Conservation (phyloP, 2,329 filamentous ascomycete genomes). For the Exophiala aquamarina region DNA sequence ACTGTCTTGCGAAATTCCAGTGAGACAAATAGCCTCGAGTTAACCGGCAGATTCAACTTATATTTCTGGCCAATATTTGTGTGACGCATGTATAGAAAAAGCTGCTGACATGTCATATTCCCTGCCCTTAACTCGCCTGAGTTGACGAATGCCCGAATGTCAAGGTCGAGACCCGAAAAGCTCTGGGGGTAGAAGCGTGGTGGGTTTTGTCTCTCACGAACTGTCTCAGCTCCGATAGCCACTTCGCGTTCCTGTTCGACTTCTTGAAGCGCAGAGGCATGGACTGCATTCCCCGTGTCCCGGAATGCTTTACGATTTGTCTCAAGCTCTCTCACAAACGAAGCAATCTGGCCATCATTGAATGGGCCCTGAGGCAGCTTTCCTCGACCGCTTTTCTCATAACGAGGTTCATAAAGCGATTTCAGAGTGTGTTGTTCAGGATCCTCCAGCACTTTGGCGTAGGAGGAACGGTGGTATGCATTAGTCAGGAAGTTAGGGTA, state of each 20-base stretch:
- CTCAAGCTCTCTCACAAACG: conserved; percentile 24
- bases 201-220: conserved; percentile 56
- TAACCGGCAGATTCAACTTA: conserved; percentile 1
- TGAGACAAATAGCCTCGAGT: conserved; percentile 46
- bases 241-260: conserved; percentile 69
- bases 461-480: neutral
- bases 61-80: conserved; percentile 33
- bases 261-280: conserved; percentile 44
- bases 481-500: conserved; percentile 2
- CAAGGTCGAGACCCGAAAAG: conserved; percentile 47
- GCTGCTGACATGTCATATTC: conserved; percentile 2
- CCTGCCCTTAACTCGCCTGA: conserved; percentile 30
- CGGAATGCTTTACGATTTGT: conserved; percentile 20
- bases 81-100: conserved; percentile 13
- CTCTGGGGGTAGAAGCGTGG: conserved; percentile 35
- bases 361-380: conserved; percentile 1
- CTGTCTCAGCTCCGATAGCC: conserved; percentile 61
- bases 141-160: conserved; percentile 43
- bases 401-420: conserved; percentile 50
- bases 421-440: conserved; percentile 55
- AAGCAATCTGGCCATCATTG: conserved; percentile 22
- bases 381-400: neutral
- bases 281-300: conserved; percentile 30
- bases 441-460: conserved; percentile 49
- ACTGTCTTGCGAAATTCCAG: conserved; percentile 53